Base-by-base conservation (phyloP, 768 basidiomycete genomes). In the Polyporus arcularius region DNA sequence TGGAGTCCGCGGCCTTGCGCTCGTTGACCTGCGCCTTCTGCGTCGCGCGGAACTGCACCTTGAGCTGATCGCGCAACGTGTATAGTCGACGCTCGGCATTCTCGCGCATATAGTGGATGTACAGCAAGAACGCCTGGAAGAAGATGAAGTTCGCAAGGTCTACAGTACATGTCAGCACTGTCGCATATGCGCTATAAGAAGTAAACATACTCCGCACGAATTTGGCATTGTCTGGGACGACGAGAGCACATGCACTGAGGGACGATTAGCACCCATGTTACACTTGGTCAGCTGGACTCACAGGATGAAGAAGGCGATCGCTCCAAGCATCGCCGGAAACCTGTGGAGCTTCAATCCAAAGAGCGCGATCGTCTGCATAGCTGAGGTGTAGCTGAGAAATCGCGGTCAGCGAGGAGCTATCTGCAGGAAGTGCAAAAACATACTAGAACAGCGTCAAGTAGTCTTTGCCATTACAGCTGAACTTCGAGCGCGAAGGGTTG, bases 51-150 rank as follows among this genome's bases (percentile, higher is more conserved):
- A 79, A 84, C 64, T 82, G 80, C 28, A 80, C 73, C 67, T 85
- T 84, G 63, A 85, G 78, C 66, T 84, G 82, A 47, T 79, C 79
- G 14, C 84, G 77, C 39, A 84, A 73, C 4, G 75, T 76, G 66
- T 82, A 83, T 59, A 83, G 70, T 31, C 80, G 74, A 15, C 83
- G 70, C 64, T 83, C 82, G 1, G 78, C 72, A 40, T 75, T 74
- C 69, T 81, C 82, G 41, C 78, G 76, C 60, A 79, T 75, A 58
- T 74, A 78, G 49, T 76, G 75, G 4, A 90, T 83, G 69, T 89
- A 92, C 18, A 95, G 82, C 61, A 96, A 75, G 73, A 96, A 94
- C 4, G 76, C 79, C 62, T 94, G 89, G 71, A 90, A 96, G n/a
- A 91, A 68, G 54, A 88, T 72, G 67, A 91, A 89, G 75, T 88